Evolutionary conservation across 78 protist species (phyloP).

Genomic region (Bodo saltans): DNA sequence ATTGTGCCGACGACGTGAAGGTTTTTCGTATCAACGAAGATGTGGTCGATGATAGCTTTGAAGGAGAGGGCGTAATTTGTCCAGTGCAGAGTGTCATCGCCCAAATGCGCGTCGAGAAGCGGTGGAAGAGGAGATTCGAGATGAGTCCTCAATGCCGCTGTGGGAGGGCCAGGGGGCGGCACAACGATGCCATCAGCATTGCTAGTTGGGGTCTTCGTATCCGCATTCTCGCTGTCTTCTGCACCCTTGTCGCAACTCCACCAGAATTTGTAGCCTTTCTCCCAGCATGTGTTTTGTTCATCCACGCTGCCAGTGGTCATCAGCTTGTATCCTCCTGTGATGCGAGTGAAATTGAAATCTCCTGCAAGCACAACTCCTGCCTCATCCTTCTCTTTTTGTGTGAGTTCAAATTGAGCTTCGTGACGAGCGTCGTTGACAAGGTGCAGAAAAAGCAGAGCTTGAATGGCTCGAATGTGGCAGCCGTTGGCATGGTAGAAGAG

Average conservation of each 20-base stretch:
- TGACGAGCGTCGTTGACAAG: neutral
- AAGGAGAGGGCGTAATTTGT: neutral
- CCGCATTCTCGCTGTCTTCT: neutral
- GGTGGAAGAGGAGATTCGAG: neutral
- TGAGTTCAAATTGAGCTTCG: neutral
- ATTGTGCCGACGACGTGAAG: neutral
- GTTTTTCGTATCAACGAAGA: neutral
- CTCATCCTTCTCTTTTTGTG: neutral
- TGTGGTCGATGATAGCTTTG: neutral
- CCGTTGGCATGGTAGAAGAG: constrained; percentile 2
- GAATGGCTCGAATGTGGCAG: neutral
- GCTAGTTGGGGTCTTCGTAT: neutral
- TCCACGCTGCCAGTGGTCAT: neutral
- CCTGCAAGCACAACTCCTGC: neutral
- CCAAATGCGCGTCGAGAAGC: neutral
- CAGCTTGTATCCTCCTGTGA: neutral
- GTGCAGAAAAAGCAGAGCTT: neutral
- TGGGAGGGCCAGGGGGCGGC: neutral
- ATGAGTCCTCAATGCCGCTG: neutral
- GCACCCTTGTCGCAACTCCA: neutral
- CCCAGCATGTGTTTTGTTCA: neutral
- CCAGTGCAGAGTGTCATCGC: neutral
- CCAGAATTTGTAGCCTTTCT: neutral
- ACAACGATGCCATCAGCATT: neutral
- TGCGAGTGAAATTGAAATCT: neutral